Base-by-base conservation (phyloP, 352 stramenopile species). In the Globisporangium polare region DNA sequence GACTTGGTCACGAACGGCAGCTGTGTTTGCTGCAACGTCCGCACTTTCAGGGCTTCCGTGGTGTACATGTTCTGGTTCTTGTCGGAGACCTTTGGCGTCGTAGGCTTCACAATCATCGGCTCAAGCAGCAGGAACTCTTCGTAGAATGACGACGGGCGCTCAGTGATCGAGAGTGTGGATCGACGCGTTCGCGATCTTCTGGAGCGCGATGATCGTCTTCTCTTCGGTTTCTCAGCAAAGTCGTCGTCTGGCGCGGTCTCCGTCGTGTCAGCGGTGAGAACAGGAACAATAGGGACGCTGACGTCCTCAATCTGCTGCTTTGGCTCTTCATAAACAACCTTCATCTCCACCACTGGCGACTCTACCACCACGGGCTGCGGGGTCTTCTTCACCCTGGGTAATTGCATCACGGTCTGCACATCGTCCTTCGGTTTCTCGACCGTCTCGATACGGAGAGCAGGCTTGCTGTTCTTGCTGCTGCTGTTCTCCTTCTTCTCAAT, bases 61-160 rank as follows among this genome's bases (percentile, higher is more conserved):
- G n/a, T 33, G 52, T 60, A 66, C 50, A 53, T 1, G 5, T 22
- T 29, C 12, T 52, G 52, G 26, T 66, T 45, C 45, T 60, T 53
- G 41, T 66, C 60, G 3, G 37, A 24, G 10, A 18, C 5, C 27
- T 47, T 42, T 6, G 45, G 27, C 7, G 60, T 39, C 29, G 15
- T 35, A 2, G 42, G 31, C 27, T 46, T 31, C 20, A 39, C 52
- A 27, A 64, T 45, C 41, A 39, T 26, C 35, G 60, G 60, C 24
- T 60, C 60, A 13, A 66, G 27, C 18, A 66, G 37, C 4, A 59
- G 42, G 35, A 66, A 60, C 41, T 60, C 60, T 13, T 66, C 60
- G 29, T 60, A 60, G 50, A 56, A 56, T 6, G 27, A 60, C 7
- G 60, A 60, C 3, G 45, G 60, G 0, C 52, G 60, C 35, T 66